These are phyloP conservation scores for Nothophoma quercina DNA, from an alignment of 2,329 filamentous ascomycete genomes.

Conservation along the genomic window DNA sequence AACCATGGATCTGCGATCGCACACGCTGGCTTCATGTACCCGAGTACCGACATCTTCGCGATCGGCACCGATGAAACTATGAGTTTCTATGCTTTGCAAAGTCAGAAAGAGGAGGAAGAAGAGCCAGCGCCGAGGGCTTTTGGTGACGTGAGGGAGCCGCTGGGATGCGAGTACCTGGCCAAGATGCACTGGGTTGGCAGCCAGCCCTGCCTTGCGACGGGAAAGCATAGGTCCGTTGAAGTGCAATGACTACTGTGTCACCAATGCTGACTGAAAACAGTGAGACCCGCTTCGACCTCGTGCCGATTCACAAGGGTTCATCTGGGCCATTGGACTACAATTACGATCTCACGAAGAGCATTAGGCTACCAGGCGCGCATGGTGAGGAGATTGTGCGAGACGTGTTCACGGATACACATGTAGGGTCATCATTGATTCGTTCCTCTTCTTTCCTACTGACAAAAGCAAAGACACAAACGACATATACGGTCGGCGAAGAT, in stretches of 20 bases:
- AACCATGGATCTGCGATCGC: conserved; percentile 80
- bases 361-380: conserved; percentile 53
- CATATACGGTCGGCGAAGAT: conserved; percentile 61
- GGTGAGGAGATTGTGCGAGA: conserved; percentile 59
- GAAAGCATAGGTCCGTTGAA: conserved; percentile 69
- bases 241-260: too few relatives aligned
- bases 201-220: conserved; percentile 69
- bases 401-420: conserved; percentile 50
- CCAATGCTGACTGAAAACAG: conserved; percentile 30
- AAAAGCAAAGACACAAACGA: conserved; percentile 36
- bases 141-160: conserved; percentile 71
- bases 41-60: conserved; percentile 64
- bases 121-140: conserved; percentile 59
- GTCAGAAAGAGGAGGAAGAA: conserved; percentile 66
- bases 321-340: conserved; percentile 40
- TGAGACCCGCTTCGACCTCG: conserved; percentile 37
- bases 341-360: conserved; percentile 33
- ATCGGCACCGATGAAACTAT: conserved; percentile 81
- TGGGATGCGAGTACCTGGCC: conserved; percentile 77
- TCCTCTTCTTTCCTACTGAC: not conserved
- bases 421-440: conserved; percentile 26
- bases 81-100: conserved; percentile 74
- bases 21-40: conserved; percentile 73
- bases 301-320: conserved; percentile 36
- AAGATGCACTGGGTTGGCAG: conserved; percentile 69